phyloP scores from a whole-genome alignment of 768 basidiomycete genomes.

The Leccinum subgranulosum region DNA sequence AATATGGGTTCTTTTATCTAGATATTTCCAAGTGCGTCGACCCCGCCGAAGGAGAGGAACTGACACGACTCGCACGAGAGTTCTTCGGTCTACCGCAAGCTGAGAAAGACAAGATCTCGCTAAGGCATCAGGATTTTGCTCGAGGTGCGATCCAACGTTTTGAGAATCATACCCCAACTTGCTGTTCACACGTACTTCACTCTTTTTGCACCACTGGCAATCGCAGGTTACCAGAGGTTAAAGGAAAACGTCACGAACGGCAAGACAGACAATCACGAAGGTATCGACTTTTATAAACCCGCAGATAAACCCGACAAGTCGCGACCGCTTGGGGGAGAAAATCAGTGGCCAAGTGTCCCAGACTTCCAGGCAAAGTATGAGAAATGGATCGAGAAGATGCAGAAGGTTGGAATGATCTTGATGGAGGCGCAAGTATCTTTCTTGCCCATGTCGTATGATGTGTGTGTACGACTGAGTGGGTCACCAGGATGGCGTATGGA shows the following conservation, averaged over 20 bases:
- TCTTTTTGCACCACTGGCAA: neutral
- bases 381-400: constrained; percentile 84
- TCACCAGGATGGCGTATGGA: constrained; percentile 72
- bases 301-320: constrained; percentile 67
- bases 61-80: constrained; percentile 58
- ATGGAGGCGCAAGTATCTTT: constrained; percentile 73
- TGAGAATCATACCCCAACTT: neutral
- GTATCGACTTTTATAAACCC: constrained; percentile 76
- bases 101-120: constrained; percentile 74
- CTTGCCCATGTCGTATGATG: neutral
- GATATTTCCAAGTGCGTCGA: constrained; percentile 61
- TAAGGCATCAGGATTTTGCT: constrained; percentile 68
- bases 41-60: constrained; percentile 57
- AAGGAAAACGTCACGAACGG: constrained; percentile 87
- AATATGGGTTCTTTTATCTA: constrained; percentile 90
- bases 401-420: constrained; percentile 68
- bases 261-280: constrained; percentile 83
- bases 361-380: constrained; percentile 65
- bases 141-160: constrained; percentile 53
- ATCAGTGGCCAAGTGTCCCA: constrained; percentile 73
- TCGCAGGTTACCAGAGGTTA: constrained; percentile 71
- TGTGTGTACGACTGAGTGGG: neutral
- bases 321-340: constrained; percentile 76
- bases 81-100: constrained; percentile 74
- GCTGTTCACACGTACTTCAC: neutral